Evolutionary conservation across 352 stramenopile genomes (phyloP), one percentile per base, ranked within the genome.

Genomic region (Phytophthora tentaculata): DNA sequence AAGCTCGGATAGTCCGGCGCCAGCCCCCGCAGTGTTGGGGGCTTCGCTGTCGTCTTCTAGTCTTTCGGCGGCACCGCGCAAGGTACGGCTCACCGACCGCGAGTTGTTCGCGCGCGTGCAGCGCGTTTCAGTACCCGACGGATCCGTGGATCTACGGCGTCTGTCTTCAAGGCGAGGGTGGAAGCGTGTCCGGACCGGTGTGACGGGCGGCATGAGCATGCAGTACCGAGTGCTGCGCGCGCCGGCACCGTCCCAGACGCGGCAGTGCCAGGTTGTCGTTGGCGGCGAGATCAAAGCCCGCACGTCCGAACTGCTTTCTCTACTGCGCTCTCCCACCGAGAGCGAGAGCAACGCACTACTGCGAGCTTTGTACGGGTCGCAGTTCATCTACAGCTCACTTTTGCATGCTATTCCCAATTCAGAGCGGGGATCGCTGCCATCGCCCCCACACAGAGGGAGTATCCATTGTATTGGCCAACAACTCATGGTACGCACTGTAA

Each of bases 301-400:
- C 3, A 19, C 56, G 2, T 54, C 56, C 2, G 67, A 79, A 24
- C 53, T 82, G 12, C 23, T 69, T 37, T 47, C 68, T 10, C 52
- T 82, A 22, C 23, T 82, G 52, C 64, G 68, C 14, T 51, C 63
- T 20, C 54, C 71, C 0, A 74, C 52, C 1, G 74, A 82, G 47
- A 80, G 64, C n/a, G 74, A 79, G 47, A 76, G 71, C 54, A 82
- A 82, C 37, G 56, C 64, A 7, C 35, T 77, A 2, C 44, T 79
- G n/a, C 64, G 63, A 7, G 74, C 67, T 4, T 23, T 72, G 0
- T 77, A 68, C 35, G 59, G 64, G n/a, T 68, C 68, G 29, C 53
- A 69, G 1, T 74, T 75, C 48, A 82, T 82, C 67, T 82, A 80
- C 57, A 76, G 71, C 20, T 82, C 74, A 24, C 41, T 82, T 2